These are phyloP conservation scores for Saturnispora quitensis DNA, from an alignment of 805 yeast species.

Conservation along the genomic window DNA sequence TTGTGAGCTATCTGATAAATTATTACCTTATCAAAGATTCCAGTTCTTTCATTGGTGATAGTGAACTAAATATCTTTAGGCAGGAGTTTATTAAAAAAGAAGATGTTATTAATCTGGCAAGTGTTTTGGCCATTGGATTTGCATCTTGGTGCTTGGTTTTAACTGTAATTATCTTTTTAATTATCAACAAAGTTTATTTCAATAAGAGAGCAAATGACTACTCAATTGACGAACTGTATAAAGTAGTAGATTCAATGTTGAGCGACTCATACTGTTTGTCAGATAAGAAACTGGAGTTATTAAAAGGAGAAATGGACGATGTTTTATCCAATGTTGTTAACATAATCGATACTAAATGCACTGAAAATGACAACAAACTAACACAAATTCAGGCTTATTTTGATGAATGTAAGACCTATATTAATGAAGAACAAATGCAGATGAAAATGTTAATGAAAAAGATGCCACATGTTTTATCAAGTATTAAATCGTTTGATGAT, in stretches of 20 bases:
- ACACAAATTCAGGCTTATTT: background rate
- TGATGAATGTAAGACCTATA: conserved; percentile 2
- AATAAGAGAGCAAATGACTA: background rate
- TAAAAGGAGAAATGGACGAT: conserved; percentile 7
- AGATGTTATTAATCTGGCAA: background rate
- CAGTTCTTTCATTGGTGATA: background rate
- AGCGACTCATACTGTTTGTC: conserved; percentile 2
- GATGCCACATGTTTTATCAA: background rate
- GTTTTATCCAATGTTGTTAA: conserved; percentile 1
- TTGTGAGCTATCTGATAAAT: background rate
- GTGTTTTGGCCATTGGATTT: background rate
- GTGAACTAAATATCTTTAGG: background rate
- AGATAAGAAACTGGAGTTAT: conserved; percentile 1
- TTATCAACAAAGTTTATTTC: background rate
- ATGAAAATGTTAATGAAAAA: conserved; percentile 1
- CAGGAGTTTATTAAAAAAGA: conserved; percentile 7
- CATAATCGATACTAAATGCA: background rate
- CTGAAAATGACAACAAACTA: background rate
- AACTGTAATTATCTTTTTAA: background rate
- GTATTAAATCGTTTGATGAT: background rate
- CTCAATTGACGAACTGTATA: conserved; percentile 4
- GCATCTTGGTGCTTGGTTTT: background rate
- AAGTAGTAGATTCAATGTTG: conserved; percentile 12
- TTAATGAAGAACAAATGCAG: conserved; percentile 6
- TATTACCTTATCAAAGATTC: background rate